Evolutionary conservation across 2,329 filamentous ascomycete species (phyloP), one percentile per base, ranked within the genome.

Genomic region (Purpureocillium lavendulum): DNA sequence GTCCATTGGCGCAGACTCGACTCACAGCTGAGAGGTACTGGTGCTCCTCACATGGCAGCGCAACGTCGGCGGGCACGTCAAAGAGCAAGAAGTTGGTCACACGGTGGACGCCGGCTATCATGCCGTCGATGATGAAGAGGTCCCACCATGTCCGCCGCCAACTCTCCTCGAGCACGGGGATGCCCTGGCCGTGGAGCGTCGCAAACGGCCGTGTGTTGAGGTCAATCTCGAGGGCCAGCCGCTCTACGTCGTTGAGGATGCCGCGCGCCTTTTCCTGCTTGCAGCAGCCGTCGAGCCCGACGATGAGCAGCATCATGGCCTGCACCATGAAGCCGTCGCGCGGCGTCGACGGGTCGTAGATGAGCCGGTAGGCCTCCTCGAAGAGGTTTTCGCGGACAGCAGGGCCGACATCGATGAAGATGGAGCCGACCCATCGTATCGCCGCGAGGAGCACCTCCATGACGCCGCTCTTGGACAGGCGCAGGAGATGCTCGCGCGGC

Each of bases 101-200:
- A 11, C 80, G 75, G 49, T 84, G 85, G 48, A 94, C 80, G 4
- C 85, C 86, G 5, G 87, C 85, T 48, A 94, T 73, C 73, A 94
- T 83, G 40, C 83, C 86, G 56, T 94, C 87, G 12, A 87, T 75
- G n/a, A 86, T 74, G 54, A 82, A 90, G 4, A 79, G 56, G 45
- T 79, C 87, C 89, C 89, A 96, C 88, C 88, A 96, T 2, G 88
- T 96, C 42, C 89, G 73, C 14, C 87, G 76, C 76, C 87, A 83
- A 56, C 82, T 86, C 60, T 96, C 89, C 55, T 90, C 85, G 3
- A 89, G 57, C 2, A 87, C 68, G 0, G 77, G 69, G 43, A 83
- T 76, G 5, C 77, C 77, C 21, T 71, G 67, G 13, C 83, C 81
- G 49, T 87, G 69, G 5, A 71, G 60, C 0, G 70, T 61, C 1